A percentile compares a stretch with the other conserved stretches of the same genome.
Conservation (phyloP, 805 yeast genomes). For the Yarrowia sp. region DNA sequence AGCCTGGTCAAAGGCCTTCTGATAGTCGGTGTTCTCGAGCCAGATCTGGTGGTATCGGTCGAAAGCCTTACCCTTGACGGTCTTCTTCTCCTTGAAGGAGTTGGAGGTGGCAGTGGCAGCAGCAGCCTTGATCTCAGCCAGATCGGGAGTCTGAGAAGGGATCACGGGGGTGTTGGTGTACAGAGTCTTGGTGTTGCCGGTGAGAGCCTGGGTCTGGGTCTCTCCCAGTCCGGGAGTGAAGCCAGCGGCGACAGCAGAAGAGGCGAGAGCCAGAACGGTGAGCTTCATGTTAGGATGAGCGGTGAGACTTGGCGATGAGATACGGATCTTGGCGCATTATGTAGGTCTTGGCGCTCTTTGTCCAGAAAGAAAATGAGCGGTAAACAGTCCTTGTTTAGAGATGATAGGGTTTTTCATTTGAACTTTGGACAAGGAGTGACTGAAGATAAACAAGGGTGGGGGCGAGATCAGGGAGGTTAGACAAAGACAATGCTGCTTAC, state of each 20-base stretch:
- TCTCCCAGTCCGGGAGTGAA: slow-evolving; percentile 26
- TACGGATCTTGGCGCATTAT: slow-evolving; percentile 32
- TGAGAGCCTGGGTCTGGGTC: slow-evolving; percentile 28
- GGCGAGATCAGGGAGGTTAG: no score
- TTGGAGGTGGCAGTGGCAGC: slow-evolving; percentile 50
- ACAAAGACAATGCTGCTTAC: no score
- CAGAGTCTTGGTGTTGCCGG: slow-evolving; percentile 16
- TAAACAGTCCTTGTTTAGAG: background rate
- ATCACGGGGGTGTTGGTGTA: slow-evolving; percentile 29
- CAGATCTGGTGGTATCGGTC: slow-evolving; percentile 56
- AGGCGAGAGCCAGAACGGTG: slow-evolving; percentile 5
- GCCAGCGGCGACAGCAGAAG: slow-evolving; percentile 10
- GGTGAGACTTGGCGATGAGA: slow-evolving; percentile 11
- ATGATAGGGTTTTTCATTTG: slow-evolving; percentile 14
- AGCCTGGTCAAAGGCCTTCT: slow-evolving; percentile 57
- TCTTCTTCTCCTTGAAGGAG: slow-evolving; percentile 47
- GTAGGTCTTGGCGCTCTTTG: slow-evolving; percentile 31
- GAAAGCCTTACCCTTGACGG: slow-evolving; percentile 54
- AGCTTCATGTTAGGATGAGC: background rate
- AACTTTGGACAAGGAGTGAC: no score
- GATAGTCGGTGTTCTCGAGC: slow-evolving; percentile 61
- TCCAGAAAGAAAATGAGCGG: background rate
- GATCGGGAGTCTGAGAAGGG: slow-evolving; percentile 45
- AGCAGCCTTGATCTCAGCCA: slow-evolving; percentile 47
- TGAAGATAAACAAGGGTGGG: no score